Base-by-base conservation (phyloP, 805 yeast genomes). In the Millerago galiae region DNA sequence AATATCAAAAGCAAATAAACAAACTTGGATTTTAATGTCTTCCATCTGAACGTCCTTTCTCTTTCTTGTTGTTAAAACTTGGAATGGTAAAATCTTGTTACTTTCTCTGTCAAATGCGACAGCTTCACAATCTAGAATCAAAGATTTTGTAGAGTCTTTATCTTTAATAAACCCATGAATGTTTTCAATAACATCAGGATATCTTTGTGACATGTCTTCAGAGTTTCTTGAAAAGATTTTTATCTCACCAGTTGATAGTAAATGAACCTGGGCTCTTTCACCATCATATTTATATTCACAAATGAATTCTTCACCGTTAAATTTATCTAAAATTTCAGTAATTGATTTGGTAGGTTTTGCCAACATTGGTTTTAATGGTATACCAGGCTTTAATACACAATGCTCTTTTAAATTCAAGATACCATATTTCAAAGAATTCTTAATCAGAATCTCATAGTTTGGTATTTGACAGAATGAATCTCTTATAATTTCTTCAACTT, bases 241-340 rank as follows among this genome's bases (percentile, higher is more conserved):
- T 52, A 88, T 81, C 10, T 72, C 63, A 2, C 93, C 91, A 52
- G 74, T 74, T 0, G 71, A 62, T 12, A 86, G 61, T 25, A 83
- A 62, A 62, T 93, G 99, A 10, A 93, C 82, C 60, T 93, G 99
- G 0, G 98, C 98, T 54, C 99, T 75, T 65, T 93, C 99, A 35
- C 99, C 99, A 60, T 93, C 99, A 56, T 93, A 93, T 58, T 93
- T 93, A 65, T 90, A 93, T 60, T 93, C 99, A 61, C 97, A 91
- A 0, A 97, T 90, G 58, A 93, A 93, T 44, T 77, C 77, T 51
- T 81, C 83, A 36, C 81, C 88, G 50, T 83, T 84, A 59, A 93
- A 90, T 43, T 95, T 70, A 59, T 93, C 96, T 47, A 93, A 70
- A 1, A 93, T 86, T 59, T 93, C 99, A n/a, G 84, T 76, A 29